Base-by-base conservation (phyloP, 2,329 filamentous ascomycete species). In the Apiospora phragmitis region DNA sequence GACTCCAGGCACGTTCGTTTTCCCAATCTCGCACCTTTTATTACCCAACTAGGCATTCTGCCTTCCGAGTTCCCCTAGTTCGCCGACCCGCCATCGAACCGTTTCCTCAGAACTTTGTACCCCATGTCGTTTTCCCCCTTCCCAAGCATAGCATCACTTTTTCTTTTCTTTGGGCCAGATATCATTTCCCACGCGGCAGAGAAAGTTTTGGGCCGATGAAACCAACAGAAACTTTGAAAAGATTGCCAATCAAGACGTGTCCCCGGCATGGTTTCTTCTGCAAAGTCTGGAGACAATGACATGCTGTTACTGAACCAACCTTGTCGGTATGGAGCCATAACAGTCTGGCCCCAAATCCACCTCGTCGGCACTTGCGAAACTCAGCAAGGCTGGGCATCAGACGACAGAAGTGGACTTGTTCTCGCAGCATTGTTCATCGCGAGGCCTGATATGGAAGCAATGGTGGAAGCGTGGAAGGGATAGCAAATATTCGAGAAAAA, bases 401-500 rank as follows among this genome's bases (percentile, higher is more conserved):
- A 62, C 18, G 32, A 62, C 32, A 32, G 11, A 62, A 62, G 55
- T 62, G 55, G 55, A 38, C 29, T n/a, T 62, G 55, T 4, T 38
- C 55, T 62, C 32, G 32, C 55, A 62, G 55, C 55, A 62, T 62
- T 62, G 55, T 62, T 62, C 55, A 62, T 62, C 55, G 55, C 55
- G 18, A 62, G 55, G 55, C 55, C 55, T 62, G 55, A n/a, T 41
- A 41, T 62, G 55, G 32, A 62, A 62, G 55, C 32, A 38, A 38
- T 62, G 55, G 55, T 62, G 32, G 55, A 62, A 62, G 55, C 32
- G 55, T 62, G 32, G 55, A 62, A 62, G 55, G 55, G 24, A 67
- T 29, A 67, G 65, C 29, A 67, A 21, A 67, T 67, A 75, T 80
- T 80, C 78, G 76, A 79, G 78, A 79, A 80, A 77, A 78, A 75